phyloP scores from a whole-genome alignment of 164 flowering plant genomes.

The Vitis rotundifolia region DNA sequence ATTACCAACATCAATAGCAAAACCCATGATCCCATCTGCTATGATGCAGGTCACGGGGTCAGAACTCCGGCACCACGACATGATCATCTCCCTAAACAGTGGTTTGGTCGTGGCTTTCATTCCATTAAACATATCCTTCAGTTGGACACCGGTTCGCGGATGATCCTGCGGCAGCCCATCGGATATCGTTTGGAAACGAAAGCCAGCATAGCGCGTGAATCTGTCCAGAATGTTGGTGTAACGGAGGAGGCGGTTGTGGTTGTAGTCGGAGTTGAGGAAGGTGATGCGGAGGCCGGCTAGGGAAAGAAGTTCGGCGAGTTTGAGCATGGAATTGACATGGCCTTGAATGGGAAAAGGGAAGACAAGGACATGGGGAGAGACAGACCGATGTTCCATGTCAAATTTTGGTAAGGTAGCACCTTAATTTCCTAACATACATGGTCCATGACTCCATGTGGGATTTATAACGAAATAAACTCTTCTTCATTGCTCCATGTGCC shows the following conservation, averaged over 20 bases:
- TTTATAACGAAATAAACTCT: no score
- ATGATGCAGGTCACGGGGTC: no score
- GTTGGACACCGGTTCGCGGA: constrained; percentile 10
- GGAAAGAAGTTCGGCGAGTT: constrained; percentile 22
- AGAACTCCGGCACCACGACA: neutral
- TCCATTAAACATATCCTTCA: constrained; percentile 12
- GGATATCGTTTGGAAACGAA: constrained; percentile 17
- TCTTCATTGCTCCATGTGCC: no score
- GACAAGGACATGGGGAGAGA: constrained; percentile 11
- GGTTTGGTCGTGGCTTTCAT: neutral
- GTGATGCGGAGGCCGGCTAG: constrained; percentile 17
- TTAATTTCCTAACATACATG: no score
- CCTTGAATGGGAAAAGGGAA: constrained; percentile 14
- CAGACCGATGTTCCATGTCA: neutral
- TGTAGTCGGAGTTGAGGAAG: constrained; percentile 19
- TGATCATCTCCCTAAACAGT: neutral
- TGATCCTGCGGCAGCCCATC: constrained; percentile 25
- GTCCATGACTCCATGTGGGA: no score
- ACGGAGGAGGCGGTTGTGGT: constrained; percentile 21
- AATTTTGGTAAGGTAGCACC: no score
- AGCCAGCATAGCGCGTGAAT: constrained; percentile 11
- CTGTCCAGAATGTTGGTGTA: constrained; percentile 5
- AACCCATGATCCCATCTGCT: no score
- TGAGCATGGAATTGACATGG: constrained; percentile 13
- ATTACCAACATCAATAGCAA: no score